Evolutionary conservation across 2,329 filamentous ascomycete species (phyloP), one percentile per base, ranked within the genome.

Genomic region (Alternaria rosae): DNA sequence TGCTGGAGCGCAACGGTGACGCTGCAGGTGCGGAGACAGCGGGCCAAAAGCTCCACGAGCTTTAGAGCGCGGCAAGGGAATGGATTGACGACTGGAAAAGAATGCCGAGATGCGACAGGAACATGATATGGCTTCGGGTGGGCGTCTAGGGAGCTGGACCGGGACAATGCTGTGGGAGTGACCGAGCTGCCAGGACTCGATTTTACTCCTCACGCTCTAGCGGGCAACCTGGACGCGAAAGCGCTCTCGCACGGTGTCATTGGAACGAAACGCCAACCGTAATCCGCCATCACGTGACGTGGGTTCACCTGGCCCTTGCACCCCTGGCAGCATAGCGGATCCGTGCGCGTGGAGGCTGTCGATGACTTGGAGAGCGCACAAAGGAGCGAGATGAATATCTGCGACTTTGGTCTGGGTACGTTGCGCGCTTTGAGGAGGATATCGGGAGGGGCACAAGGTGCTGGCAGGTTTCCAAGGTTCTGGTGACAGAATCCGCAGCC

Each of bases 21-120:
- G 73, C 63, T 67, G 70, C 65, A 65, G 72, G 66, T 72, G 75
- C 73, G 76, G 73, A 76, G 76, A 73, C 65, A 64, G 74, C 74
- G 71, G 72, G 75, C 73, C 74, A 76, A 76, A 77, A 75, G 74
- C 71, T 75, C 68, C 61, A 62, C 64, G 69, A 77, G 76, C 75
- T 78, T 77, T 68, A 79, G 65, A 79, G 76, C 55, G 68, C 69
- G 67, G 61, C 63, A 65, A 68, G 65, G 57, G 66, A 66, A 68
- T 65, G 70, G 69, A 72, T 72, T 70, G 72, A 64, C 65, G 66
- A 70, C 57, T 63, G 67, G 54, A 65, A 64, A 55, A 63, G 59
- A 52, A 64, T 43, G 62, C 41, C 52, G 59, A 60, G 53, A 54
- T 44, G 56, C 58, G 65, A 68, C 64, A 62, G 62, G 66, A 71